Evolutionary conservation across 257 asterid species (phyloP).

Genomic region (Phtheirospermum japonicum): DNA sequence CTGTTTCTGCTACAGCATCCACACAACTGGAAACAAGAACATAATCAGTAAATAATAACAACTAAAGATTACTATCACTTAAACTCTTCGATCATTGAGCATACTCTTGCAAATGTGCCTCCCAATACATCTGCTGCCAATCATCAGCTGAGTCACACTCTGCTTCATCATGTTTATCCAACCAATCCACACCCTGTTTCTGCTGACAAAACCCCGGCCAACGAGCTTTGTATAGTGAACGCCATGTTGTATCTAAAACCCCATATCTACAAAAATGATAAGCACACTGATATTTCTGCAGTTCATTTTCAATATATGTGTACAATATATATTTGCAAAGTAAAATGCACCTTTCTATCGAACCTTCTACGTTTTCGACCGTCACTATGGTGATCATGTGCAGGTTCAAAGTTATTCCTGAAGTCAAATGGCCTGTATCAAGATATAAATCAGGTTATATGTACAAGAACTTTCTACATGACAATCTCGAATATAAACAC

Average conservation of each 20-base stretch:
- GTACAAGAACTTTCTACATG: conserved; percentile 7
- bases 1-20: conserved; percentile 81
- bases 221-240: conserved; percentile 48
- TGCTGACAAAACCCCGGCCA: conserved; percentile 52
- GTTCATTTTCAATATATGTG: conserved; percentile 8
- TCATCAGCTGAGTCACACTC: conserved; percentile 42
- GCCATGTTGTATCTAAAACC: conserved; percentile 61
- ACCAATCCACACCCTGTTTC: conserved; percentile 34
- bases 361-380: conserved; percentile 85
- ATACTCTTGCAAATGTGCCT: conserved; percentile 82
- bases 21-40: conserved; percentile 57
- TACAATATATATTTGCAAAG: conserved; percentile 12
- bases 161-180: conserved; percentile 33
- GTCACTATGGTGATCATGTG: conserved; percentile 33
- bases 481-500: conserved; percentile 11
- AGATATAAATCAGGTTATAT: conserved; percentile 27
- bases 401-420: conserved; percentile 37
- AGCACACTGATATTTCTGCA: conserved; percentile 26
- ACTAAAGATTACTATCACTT: conserved; percentile 21
- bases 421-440: conserved; percentile 58
- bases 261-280: conserved; percentile 38
- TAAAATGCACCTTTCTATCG: conserved; percentile 30
- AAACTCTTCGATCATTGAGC: conserved; percentile 19
- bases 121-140: conserved; percentile 87
- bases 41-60: conserved; percentile 24